These are phyloP conservation scores for Fusarium paranaense DNA, from an alignment of 2,329 filamentous ascomycete genomes.

Conservation along the genomic window DNA sequence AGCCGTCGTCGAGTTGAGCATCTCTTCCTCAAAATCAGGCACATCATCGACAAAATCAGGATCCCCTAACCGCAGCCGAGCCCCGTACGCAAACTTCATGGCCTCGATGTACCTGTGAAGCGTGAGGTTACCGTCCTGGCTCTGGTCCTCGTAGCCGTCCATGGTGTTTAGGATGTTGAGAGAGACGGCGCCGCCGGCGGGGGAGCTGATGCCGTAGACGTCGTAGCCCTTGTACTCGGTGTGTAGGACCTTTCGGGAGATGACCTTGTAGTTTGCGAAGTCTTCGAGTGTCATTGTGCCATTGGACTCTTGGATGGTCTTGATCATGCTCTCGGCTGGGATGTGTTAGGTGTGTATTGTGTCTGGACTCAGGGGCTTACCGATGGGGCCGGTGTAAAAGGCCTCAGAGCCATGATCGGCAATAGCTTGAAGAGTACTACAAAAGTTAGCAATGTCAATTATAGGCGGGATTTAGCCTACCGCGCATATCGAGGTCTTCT, in stretches of 20 bases:
- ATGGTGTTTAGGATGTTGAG: conserved; percentile 85
- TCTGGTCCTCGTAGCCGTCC: conserved; percentile 72
- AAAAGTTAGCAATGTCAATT: conserved; percentile 1
- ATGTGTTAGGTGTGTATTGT: conserved; percentile 15
- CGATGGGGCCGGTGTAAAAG: conserved; percentile 80
- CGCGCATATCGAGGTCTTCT: conserved; percentile 82
- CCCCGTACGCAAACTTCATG: conserved; percentile 88
- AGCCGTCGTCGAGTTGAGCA: conserved; percentile 73
- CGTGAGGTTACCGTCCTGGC: conserved; percentile 73
- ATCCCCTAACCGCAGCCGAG: conserved; percentile 84
- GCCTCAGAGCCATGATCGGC: conserved; percentile 77
- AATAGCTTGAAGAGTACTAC: conserved; percentile 77
- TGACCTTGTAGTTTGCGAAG: conserved; percentile 77
- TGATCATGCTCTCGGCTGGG: conserved; percentile 78
- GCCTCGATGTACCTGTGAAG: conserved; percentile 89
- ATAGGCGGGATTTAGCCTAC: conserved; percentile 42
- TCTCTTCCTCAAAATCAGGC: conserved; percentile 70
- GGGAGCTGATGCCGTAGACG: conserved; percentile 77
- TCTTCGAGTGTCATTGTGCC: conserved; percentile 91
- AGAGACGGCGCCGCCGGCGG: conserved; percentile 81
- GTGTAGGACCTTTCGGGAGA: conserved; percentile 71
- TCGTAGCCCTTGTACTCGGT: conserved; percentile 77
- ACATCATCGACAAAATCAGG: conserved; percentile 78
- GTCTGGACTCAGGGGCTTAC: conserved; percentile 33
- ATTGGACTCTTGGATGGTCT: conserved; percentile 73